Base-by-base conservation (phyloP, 2,329 filamentous ascomycete genomes). In the Cercospora zeae-maydis region DNA sequence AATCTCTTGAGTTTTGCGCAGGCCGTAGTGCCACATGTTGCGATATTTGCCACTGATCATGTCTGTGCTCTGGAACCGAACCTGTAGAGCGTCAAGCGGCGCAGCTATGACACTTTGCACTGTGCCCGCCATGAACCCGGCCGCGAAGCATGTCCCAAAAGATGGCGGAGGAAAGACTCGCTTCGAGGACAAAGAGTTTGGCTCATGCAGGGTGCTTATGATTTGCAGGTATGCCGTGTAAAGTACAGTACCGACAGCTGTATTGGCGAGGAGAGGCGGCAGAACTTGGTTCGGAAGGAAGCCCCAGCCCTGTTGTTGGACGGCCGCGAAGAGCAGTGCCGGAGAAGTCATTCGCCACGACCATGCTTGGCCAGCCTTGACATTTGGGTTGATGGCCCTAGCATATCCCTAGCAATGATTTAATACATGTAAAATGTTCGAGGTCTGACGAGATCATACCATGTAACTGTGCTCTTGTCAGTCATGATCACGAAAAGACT, bases 201-300 rank as follows among this genome's bases (percentile, higher is more conserved):
- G 87, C 64, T 87, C 84, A 68, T 92, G 88, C 2, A 92, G 79
- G 1, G 73, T 76, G 14, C 84, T 87, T 1, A 93, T 81, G 39
- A 87, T 85, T 65, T 90, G 87, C 16, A 92, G 82, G 71, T 93
- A 93, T 68, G 84, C 86, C 1, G 89, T 91, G 75, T 92, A 93
- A 14, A 92, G 78, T 2, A 92, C 84, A 1, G 88, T 88, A 2
- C 89, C 89, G 55, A 92, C 88, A 37, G 84, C 85, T 0, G 90
- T 84, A 69, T 92, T 93, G 34, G 89, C 90, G 16, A 91, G 78
- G 45, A 92, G 79, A 13, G 90, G 90, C 45, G 90, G 89, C 19
- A 92, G 77, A n/a, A 92, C 85, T 77, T 92, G 88, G 65, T 91
- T 87, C 0, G 88, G 89, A 10, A 93, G 82, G 59, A 92, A 87